These are phyloP conservation scores for Escallonia herrerae DNA, from an alignment of 129 eudicot genomes.

Conservation along the genomic window DNA sequence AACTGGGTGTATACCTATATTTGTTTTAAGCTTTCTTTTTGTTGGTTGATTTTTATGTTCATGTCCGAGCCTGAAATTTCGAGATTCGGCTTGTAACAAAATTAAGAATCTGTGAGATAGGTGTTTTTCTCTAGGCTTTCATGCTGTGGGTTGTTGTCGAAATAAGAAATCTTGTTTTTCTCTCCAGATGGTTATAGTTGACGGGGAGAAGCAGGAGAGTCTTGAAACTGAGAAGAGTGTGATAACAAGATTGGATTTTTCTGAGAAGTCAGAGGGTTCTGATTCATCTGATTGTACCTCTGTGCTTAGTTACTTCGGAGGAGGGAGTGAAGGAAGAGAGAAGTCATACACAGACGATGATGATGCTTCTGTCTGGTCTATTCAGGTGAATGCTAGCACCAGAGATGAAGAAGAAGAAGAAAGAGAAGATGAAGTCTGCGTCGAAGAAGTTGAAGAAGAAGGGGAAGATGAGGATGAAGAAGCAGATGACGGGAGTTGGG, in stretches of 20 bases:
- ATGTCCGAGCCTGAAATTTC: no score
- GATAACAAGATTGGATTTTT: constrained; percentile 71
- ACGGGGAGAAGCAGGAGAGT: constrained; percentile 19
- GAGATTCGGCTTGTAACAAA: no score
- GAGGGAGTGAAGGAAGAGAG: constrained; percentile 11
- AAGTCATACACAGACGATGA: constrained; percentile 45
- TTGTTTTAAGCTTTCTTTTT: no score
- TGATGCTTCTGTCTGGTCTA: constrained; percentile 66
- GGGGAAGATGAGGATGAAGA: constrained; percentile 17
- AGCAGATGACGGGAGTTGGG: neutral
- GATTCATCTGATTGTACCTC: constrained; percentile 50
- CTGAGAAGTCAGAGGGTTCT: constrained; percentile 50
- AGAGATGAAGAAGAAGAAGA: constrained; percentile 38
- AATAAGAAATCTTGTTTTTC: neutral
- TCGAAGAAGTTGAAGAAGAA: constrained; percentile 12
- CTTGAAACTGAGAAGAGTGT: constrained; percentile 35
- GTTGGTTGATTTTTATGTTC: no score
- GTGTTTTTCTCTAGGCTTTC: no score
- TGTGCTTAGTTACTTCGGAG: constrained; percentile 25
- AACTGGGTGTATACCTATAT: no score
- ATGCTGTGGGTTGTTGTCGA: no score
- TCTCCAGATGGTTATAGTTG: constrained; percentile 38
- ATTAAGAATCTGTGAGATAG: no score
- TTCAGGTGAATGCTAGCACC: constrained; percentile 73
- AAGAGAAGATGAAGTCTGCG: constrained; percentile 19